Base-by-base conservation (phyloP, 495 filamentous ascomycete species). In the Wilcoxina mikolae region DNA sequence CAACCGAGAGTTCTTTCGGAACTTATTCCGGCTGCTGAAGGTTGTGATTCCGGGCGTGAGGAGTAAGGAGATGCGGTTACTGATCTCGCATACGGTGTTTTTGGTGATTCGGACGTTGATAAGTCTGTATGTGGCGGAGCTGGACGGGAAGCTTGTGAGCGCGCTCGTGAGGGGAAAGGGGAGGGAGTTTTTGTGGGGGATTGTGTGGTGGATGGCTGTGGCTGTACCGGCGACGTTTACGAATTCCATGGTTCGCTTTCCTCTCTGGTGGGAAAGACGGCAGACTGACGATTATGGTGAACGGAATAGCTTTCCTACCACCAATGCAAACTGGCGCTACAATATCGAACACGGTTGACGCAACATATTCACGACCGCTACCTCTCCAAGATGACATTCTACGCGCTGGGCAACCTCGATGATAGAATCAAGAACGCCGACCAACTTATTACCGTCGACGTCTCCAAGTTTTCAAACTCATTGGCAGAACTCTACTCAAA, bases 201-300 rank as follows among this genome's bases (percentile, higher is more conserved):
- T 98, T 58, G 79, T 93, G 3, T 96, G 90, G 88, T 98, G 91
- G 91, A 98, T 98, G 91, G 69, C 87, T 58, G 90, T 98, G 60
- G 88, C 91, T 41, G 74, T 98, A n/a, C 91, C 91, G 3, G 93
- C 91, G 17, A 95, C 93, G 0, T 98, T 96, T 60, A 98, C 91
- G 23, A 98, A 98, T 69, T 95, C 91, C 1, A 96, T 96, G 93
- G 85, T 93, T 67, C 66, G 82, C 70, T 51, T 27, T 18, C 3
- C 31, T 35, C 15, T 35, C 7, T 7, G 31, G 28, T 29, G 52
- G 51, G 53, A 18, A 46, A 15, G 43, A 4, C 35, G 42, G 38
- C 10, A 47, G 54, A 41, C 51, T 63, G 33, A 57, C 23, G 20
- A 22, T 23, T 15, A 12, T 47, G 45, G 22, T 60, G 49, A 60